These are phyloP conservation scores for Periglandula ipomoeae DNA, from an alignment of 2,329 filamentous ascomycete species.

Conservation along the genomic window DNA sequence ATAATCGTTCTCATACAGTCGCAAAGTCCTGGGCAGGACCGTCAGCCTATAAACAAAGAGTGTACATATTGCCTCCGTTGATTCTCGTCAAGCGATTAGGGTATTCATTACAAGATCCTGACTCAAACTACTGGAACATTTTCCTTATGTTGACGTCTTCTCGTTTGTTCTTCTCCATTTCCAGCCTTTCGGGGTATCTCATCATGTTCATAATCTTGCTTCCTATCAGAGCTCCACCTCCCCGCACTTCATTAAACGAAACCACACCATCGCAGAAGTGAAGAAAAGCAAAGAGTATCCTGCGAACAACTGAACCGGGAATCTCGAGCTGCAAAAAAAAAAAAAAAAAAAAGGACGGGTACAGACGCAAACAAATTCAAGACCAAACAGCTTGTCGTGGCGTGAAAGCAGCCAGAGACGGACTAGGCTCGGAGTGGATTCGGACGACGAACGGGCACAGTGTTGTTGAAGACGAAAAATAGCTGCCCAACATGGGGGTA, in stretches of 20 bases:
- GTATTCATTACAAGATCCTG: slow-evolving; percentile 10
- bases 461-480: slow-evolving; percentile 13
- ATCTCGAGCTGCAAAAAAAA: neutral
- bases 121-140: neutral
- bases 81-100: slow-evolving; percentile 12
- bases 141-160: neutral
- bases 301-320: neutral
- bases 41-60: too few species aligned
- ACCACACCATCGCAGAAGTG: too few species aligned
- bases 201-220: neutral
- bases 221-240: neutral
- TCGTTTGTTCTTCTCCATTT: neutral
- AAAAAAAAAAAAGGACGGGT: neutral
- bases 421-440: neutral
- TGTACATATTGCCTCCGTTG: slow-evolving; percentile 2
- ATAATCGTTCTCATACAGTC: too few species aligned
- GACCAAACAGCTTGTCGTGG: neutral
- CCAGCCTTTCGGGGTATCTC: neutral
- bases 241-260: neutral
- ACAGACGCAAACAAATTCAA: neutral
- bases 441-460: neutral
- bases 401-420: neutral
- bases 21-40: too few species aligned
- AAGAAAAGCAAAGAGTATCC: neutral
- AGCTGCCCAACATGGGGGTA: slow-evolving; percentile 6